Conservation (phyloP, 2,329 filamentous ascomycete species). For the Knufia petricola region DNA sequence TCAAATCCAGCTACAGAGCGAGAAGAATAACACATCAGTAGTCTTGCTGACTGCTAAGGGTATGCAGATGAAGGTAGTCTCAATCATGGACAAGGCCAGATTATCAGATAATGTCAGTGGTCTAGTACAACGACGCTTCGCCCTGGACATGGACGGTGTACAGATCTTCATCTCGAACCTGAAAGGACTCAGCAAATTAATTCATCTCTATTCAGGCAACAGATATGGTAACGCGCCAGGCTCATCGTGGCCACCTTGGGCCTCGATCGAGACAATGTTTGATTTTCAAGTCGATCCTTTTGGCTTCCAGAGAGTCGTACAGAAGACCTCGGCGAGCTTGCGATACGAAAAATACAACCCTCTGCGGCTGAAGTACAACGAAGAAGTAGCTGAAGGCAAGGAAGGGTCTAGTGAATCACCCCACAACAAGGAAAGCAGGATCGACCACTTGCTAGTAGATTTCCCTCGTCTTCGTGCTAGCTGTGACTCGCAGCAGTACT, state of each 20-base stretch:
- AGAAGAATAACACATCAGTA: slow-evolving; percentile 96
- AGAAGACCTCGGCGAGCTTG: slow-evolving; percentile 89
- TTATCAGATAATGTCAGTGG: slow-evolving; percentile 89
- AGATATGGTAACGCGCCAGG: slow-evolving; percentile 77
- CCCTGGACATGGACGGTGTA: slow-evolving; percentile 91
- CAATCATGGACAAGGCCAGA: slow-evolving; percentile 94
- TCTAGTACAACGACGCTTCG: slow-evolving; percentile 86
- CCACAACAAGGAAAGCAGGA: slow-evolving; percentile 57
- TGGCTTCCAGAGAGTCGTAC: slow-evolving; percentile 94
- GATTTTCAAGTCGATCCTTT: slow-evolving; percentile 90
- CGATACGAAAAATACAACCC: slow-evolving; percentile 98
- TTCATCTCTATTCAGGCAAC: slow-evolving; percentile 90
- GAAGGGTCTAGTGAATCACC: slow-evolving; percentile 34
- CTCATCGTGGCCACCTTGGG: slow-evolving; percentile 94
- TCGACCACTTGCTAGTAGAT: slow-evolving; percentile 94
- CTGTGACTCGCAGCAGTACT: slow-evolving; percentile 96
- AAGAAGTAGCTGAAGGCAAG: slow-evolving; percentile 60
- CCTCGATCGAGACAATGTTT: slow-evolving; percentile 97
- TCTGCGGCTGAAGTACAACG: slow-evolving; percentile 90
- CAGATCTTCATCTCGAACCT: slow-evolving; percentile 97
- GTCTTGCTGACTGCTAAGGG: slow-evolving; percentile 92
- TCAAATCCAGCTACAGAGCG: slow-evolving; percentile 95
- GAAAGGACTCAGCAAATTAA: slow-evolving; percentile 76
- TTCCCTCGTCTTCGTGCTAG: slow-evolving; percentile 91
- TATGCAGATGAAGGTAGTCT: slow-evolving; percentile 95